A percentile compares a stretch with the other conserved stretches of the same genome.
phyloP scores from a whole-genome alignment of 2,329 filamentous ascomycete genomes.

The Decorospora gaudefroyi region DNA sequence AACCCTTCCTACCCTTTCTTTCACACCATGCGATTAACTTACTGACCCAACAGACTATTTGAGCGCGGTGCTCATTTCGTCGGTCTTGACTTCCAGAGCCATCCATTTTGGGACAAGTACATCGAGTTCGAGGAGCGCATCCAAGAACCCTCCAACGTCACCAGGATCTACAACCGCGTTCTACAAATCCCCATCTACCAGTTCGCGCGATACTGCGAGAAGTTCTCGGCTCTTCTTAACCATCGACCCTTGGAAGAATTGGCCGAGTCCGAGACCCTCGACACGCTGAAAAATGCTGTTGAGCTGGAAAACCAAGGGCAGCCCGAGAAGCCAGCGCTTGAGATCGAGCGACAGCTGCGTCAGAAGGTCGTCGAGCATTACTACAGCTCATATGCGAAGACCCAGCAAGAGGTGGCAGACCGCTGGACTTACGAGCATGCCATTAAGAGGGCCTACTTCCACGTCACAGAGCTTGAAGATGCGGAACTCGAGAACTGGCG shows the following conservation, averaged over 20 bases:
- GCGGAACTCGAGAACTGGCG: slow-evolving; percentile 86
- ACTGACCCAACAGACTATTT: slow-evolving; percentile 69
- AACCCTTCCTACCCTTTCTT: slow-evolving; percentile 3
- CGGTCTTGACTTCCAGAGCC: slow-evolving; percentile 89
- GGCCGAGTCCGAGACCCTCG: slow-evolving; percentile 68
- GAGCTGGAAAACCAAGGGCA: slow-evolving; percentile 62
- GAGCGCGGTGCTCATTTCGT: slow-evolving; percentile 84
- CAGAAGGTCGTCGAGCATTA: slow-evolving; percentile 78
- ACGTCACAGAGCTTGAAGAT: slow-evolving; percentile 89
- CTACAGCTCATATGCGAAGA: slow-evolving; percentile 77
- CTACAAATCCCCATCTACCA: slow-evolving; percentile 94
- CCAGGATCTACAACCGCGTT: slow-evolving; percentile 78
- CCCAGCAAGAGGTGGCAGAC: slow-evolving; percentile 85
- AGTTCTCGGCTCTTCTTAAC: slow-evolving; percentile 73
- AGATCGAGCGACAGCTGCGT: slow-evolving; percentile 82
- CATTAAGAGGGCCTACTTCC: slow-evolving; percentile 95
- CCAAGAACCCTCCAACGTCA: slow-evolving; percentile 63
- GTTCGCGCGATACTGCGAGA: slow-evolving; percentile 92
- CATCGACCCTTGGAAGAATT: slow-evolving; percentile 76
- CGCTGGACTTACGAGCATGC: slow-evolving; percentile 94
- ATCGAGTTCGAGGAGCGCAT: slow-evolving; percentile 94
- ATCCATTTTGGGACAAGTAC: slow-evolving; percentile 99
- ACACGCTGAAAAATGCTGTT: slow-evolving; percentile 72
- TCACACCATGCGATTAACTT: background rate
- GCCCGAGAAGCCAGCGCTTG: slow-evolving; percentile 69